phyloP scores from a whole-genome alignment of 2,329 filamentous ascomycete genomes.

The Fusarium praegraminearum region DNA sequence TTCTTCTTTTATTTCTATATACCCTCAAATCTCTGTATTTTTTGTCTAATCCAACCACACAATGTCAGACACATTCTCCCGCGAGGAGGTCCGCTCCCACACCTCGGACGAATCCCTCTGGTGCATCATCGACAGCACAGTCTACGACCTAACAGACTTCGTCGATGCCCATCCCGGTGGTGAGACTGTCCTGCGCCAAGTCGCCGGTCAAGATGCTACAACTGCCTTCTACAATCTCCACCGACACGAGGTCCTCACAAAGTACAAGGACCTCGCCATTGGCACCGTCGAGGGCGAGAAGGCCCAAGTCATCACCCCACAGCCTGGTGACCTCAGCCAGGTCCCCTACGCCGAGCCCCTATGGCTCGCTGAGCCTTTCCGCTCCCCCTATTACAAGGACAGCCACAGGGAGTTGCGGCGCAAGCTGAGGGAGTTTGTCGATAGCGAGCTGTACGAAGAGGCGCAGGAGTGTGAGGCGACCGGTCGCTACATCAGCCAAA shows the following conservation, averaged over 20 bases:
- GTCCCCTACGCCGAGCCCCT: constrained; percentile 89
- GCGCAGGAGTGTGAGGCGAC: constrained; percentile 80
- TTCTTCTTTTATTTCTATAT: not conserved
- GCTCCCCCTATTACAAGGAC: constrained; percentile 83
- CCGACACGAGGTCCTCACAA: constrained; percentile 86
- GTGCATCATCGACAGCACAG: constrained; percentile 87
- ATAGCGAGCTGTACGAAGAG: constrained; percentile 77
- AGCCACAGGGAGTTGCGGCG: constrained; percentile 76
- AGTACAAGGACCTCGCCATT: constrained; percentile 80
- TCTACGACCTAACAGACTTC: constrained; percentile 90
- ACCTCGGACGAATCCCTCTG: constrained; percentile 81
- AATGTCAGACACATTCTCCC: constrained; percentile 64
- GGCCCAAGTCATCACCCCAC: constrained; percentile 76
- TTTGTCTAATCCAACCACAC: not conserved
- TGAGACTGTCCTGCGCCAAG: constrained; percentile 80
- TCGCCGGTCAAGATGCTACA: constrained; percentile 85
- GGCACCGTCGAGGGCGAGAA: constrained; percentile 81
- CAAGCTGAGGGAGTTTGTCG: constrained; percentile 79
- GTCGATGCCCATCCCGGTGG: constrained; percentile 87
- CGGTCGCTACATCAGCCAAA: constrained; percentile 77
- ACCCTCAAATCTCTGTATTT: not conserved
- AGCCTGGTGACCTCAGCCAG: constrained; percentile 77
- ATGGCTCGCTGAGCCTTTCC: constrained; percentile 83
- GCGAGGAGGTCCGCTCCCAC: constrained; percentile 78
- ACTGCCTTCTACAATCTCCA: constrained; percentile 92